These are phyloP conservation scores for Naganishia sp. DNA, from an alignment of 1,284 basidiomycete species.

Conservation along the genomic window DNA sequence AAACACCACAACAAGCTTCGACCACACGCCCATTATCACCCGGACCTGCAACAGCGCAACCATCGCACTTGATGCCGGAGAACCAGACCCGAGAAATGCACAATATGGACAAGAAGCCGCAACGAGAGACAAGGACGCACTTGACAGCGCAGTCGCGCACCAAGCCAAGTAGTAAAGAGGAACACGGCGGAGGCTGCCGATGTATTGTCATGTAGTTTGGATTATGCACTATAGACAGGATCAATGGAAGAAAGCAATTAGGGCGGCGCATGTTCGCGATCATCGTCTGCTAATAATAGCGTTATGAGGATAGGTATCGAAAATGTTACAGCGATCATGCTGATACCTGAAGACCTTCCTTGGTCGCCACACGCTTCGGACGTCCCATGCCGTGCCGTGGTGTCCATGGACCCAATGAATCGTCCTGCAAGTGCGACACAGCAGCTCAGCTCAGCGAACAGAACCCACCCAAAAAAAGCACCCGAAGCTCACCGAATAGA, in stretches of 20 bases:
- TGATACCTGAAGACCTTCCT: constrained; percentile 21
- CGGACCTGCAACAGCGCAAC: neutral
- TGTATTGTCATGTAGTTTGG: constrained; percentile 16
- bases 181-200: constrained; percentile 20
- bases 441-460: neutral
- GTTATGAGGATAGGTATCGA: neutral
- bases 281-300: neutral
- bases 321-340: neutral
- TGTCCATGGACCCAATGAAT: constrained; percentile 53
- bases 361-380: constrained; percentile 27
- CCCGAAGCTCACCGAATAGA: constrained; percentile 78
- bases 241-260: neutral
- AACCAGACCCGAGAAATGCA: neutral
- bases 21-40: neutral
- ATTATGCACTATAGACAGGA: too few species aligned
- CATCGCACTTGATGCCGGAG: too few species aligned
- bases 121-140: too few species aligned
- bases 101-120: neutral
- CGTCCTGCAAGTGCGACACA: constrained; percentile 35
- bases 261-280: neutral
- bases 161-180: constrained; percentile 4
- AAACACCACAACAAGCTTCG: too few species aligned
- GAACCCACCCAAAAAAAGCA: neutral
- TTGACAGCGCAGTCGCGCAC: neutral
- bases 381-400: constrained; percentile 44